Percentiles rank a stretch among this genome's conserved stretches.
Evolutionary conservation across 1,139 yeast genomes (phyloP).

Genomic region (Scheffersomyces stambukii): DNA sequence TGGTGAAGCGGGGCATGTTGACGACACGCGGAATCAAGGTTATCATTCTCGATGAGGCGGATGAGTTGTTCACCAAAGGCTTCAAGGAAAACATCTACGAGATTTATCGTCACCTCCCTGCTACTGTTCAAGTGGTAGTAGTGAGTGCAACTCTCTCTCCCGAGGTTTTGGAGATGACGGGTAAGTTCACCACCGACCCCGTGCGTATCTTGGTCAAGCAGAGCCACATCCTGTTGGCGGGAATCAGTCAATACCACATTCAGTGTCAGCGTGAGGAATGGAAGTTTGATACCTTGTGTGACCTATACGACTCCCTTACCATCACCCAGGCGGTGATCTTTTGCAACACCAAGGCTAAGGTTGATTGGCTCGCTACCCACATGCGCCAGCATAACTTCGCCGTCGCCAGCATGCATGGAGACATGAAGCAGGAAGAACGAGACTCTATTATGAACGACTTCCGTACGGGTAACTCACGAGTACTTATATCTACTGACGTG

Average conservation of each 20-base stretch:
- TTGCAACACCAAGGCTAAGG: constrained; percentile 89
- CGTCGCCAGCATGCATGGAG: constrained; percentile 94
- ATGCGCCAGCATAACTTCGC: constrained; percentile 79
- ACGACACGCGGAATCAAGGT: constrained; percentile 71
- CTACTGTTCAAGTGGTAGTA: constrained; percentile 84
- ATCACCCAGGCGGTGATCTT: constrained; percentile 95
- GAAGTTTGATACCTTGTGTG: constrained; percentile 94
- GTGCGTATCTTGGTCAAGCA: constrained; percentile 85
- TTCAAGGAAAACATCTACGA: constrained; percentile 92
- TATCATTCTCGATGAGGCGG: constrained; percentile 91
- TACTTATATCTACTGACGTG: constrained; percentile 89
- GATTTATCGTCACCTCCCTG: constrained; percentile 74
- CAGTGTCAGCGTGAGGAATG: constrained; percentile 90
- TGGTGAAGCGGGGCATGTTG: constrained; percentile 73
- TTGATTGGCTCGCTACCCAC: constrained; percentile 84
- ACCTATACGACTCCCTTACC: constrained; percentile 87
- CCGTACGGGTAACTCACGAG: constrained; percentile 73
- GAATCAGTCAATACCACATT: constrained; percentile 82
- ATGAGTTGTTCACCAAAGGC: constrained; percentile 85
- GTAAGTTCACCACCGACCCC: constrained; percentile 86
- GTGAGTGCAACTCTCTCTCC: constrained; percentile 89
- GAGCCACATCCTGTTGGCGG: constrained; percentile 85
- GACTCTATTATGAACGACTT: constrained; percentile 87
- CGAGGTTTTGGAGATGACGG: constrained; percentile 83
- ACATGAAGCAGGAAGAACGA: constrained; percentile 91